Percentiles rank a stretch among this genome's conserved stretches.
Evolutionary conservation across 139 green algal genomes (phyloP).

Genomic region (Chlorella sp.): DNA sequence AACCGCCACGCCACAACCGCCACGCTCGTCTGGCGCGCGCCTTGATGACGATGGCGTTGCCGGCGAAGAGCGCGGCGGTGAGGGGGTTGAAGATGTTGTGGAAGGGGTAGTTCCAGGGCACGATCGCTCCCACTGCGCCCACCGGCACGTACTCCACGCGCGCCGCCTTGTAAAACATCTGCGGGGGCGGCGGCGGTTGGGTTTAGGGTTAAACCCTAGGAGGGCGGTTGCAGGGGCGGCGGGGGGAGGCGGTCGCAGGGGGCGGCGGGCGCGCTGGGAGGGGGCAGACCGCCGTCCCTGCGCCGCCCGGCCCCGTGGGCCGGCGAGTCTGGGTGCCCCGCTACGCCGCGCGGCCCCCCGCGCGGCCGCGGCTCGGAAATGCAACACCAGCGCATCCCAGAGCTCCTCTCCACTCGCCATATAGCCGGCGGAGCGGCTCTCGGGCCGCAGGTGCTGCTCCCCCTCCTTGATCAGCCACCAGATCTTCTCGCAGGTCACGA

Average conservation of each 20-base stretch:
- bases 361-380: too few relatives aligned
- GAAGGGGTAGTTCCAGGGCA: conserved; percentile 99
- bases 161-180: conserved; percentile 95
- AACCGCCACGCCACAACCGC: neutral
- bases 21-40: conserved; percentile 25
- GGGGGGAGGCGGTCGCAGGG: too few relatives aligned
- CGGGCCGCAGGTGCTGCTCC: conserved; percentile 79
- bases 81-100: conserved; percentile 99
- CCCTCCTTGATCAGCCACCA: conserved; percentile 90
- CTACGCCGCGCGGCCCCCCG: too few relatives aligned
- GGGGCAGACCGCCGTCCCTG: too few relatives aligned
- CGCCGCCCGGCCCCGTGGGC: too few relatives aligned
- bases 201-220: too few relatives aligned
- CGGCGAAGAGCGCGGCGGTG: conserved; percentile 89
- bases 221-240: neutral
- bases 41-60: conserved; percentile 97
- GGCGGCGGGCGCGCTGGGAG: neutral
- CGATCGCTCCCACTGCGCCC: conserved; percentile 96
- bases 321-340: too few relatives aligned
- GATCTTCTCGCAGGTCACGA: conserved; percentile 98
- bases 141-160: conserved; percentile 93
- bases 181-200: neutral
- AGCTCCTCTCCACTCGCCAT: conserved; percentile 81
- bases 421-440: conserved; percentile 72
- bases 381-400: too few relatives aligned